Base-by-base conservation (phyloP, 164 flowering plant species). In the Aristolochia fimbriata region DNA sequence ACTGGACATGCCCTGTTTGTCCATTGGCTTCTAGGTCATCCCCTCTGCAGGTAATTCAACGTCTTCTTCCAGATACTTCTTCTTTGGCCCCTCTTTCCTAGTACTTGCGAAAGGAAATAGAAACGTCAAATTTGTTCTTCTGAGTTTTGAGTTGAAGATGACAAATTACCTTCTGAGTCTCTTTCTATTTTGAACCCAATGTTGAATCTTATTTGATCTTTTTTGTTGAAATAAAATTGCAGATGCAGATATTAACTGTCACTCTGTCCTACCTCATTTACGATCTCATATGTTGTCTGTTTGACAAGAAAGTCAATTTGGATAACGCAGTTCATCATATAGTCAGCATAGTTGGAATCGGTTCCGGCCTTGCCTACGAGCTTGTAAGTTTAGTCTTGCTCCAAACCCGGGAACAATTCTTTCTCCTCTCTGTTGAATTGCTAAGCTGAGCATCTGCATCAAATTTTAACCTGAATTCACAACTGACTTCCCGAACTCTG, bases 291-390 rank as follows among this genome's bases (percentile, higher is more conserved):
- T 92, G 96, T 68, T 79, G 90, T 74, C 57, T 69, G 4, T 86
- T 83, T 27, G 91, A 79, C 63, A 65, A 68, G 24, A 64, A 65
- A 47, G 21, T 79, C 47, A 72, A 54, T 67, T 22, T 85, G 46
- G 96, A 85, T 57, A 92, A 85, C 53, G 33, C 75, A 0, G 53
- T 89, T n/a, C 98, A 92, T 70, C 98, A 92, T 75, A 37, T 76
- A 47, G 87, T 87, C 47, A 78, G 91, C 77, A 85, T 92, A 47
- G 74, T 87, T 62, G 98, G 98, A 3, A 48, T 86, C 17, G 74
- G 73, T 8, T 86, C 91, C 13, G 96, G 89, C 54, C 91, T 92
- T 60, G 51, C 65, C 14, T 84, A 85, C 66, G 61, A 78, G 61
- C 75, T 56, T 82, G 95, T 92, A 65, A 51, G 63, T 33, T n/a